Base-by-base conservation (phyloP, 78 protist genomes). In the Anaeramoeba flamelloides region DNA sequence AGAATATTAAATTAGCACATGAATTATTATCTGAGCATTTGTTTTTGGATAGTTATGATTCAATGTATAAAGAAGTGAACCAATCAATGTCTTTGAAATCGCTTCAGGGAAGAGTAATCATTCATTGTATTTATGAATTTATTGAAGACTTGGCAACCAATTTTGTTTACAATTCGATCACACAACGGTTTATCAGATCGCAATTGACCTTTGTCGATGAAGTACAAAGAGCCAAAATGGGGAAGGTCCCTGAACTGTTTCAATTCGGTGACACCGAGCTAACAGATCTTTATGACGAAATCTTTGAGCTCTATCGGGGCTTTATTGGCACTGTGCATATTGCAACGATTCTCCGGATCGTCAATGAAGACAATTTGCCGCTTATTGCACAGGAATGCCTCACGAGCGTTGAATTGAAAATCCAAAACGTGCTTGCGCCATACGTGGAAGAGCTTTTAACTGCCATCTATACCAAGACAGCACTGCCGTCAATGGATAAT, bases 61-160 rank as follows among this genome's bases (percentile, higher is more conserved):
- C 36, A 0, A 80, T 91, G 33, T n/a, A 82, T 77, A 53, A 32
- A 26, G 92, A 91, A 76, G 90, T 77, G 1, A 86, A 79, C 84
- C 93, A 91, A 38, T 34, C 86, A n/a, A 40, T 84, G n/a, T 78
- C 91, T n/a, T 77, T 88, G 41, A 81, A 79, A 1, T 87, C 91
- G 0, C 84, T 81, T 77, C 81, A 82, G 40, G 90, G 91, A 26
- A 82, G 94, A 74, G 85, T 92, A 31, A 65, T 81, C 40, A 69
- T 77, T 30, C 93, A 91, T 39, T 76, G n/a, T n/a, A 8, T 41
- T 32, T n/a, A n/a, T n/a, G 93, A 91, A 76, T 40, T 88, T 33
- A 26, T 79, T 41, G 4, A n/a, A 1, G 93, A 91, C 77, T 36
- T 91, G 36, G 38, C 83, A 26, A 89, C 93, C 41, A 91, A 88